phyloP scores from a whole-genome alignment of 2,329 filamentous ascomycete genomes.

The Purpureocillium takamizusanense region DNA sequence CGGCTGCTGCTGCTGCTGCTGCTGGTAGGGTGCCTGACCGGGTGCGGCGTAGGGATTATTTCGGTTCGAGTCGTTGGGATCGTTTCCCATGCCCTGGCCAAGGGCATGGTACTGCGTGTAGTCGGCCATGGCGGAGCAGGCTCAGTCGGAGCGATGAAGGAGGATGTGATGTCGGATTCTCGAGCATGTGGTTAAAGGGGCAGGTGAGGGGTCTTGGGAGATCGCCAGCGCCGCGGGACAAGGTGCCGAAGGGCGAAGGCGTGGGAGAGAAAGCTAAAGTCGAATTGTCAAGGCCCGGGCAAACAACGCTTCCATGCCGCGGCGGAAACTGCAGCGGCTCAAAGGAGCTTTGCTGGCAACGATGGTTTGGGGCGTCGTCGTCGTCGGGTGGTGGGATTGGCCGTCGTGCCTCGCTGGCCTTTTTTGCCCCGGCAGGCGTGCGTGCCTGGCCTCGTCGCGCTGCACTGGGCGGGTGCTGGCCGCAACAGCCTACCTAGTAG shows the following conservation, averaged over 20 bases:
- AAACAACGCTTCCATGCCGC: neutral
- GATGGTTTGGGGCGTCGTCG: neutral
- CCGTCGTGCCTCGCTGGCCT: slow-evolving; percentile 6
- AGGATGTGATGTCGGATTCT: neutral
- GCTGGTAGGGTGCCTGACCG: slow-evolving; percentile 47
- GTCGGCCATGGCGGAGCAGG: slow-evolving; percentile 37
- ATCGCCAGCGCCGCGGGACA: neutral
- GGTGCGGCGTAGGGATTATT: slow-evolving; percentile 36
- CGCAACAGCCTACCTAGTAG: too few relatives aligned
- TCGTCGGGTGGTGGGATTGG: too few relatives aligned
- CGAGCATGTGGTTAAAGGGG: neutral
- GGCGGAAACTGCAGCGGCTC: neutral
- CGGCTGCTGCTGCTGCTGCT: slow-evolving; percentile 35
- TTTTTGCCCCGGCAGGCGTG: neutral
- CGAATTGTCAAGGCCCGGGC: neutral
- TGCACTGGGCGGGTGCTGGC: too few relatives aligned
- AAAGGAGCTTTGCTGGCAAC: neutral
- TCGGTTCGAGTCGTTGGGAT: slow-evolving; percentile 45
- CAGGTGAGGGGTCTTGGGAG: neutral
- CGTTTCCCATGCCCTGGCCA: slow-evolving; percentile 44
- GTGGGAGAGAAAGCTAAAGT: neutral
- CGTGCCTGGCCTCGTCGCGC: too few relatives aligned
- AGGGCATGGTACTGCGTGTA: slow-evolving; percentile 47
- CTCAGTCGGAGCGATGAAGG: neutral
- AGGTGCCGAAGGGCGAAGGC: neutral